Evolutionary conservation across 2,329 filamentous ascomycete species (phyloP).

Genomic region (Chaetomium olivaceum): DNA sequence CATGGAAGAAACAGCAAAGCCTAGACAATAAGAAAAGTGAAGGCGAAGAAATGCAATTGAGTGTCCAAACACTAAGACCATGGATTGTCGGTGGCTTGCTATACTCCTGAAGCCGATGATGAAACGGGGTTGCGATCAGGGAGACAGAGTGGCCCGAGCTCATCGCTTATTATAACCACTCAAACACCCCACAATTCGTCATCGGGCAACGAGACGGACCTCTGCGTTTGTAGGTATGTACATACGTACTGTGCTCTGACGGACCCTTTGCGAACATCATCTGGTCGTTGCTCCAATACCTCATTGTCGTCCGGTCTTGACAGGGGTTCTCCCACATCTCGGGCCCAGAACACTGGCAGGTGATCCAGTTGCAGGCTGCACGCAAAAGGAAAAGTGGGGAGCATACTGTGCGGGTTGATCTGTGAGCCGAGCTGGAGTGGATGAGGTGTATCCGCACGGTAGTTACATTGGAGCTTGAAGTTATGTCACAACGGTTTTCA

Average conservation of each 20-base stretch:
- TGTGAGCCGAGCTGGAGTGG: not conserved
- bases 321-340: constrained; percentile 20
- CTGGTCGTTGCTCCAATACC: constrained; percentile 7
- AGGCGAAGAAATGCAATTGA: constrained; percentile 5
- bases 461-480: too few species aligned
- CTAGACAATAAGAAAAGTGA: not conserved
- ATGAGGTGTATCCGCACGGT: not conserved
- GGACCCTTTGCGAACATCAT: constrained; percentile 2
- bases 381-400: constrained; percentile 15
- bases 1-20: not conserved
- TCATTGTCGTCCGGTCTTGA: not conserved
- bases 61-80: not conserved
- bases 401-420: not conserved
- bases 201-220: not conserved
- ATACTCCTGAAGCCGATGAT: constrained; percentile 11
- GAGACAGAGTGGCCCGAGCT: not conserved
- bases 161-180: constrained; percentile 14
- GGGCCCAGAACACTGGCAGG: constrained; percentile 21
- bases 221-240: not conserved
- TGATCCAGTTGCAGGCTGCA: constrained; percentile 17
- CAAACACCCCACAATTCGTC: not conserved
- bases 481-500: too few species aligned
- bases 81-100: not conserved
- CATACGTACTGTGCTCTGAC: constrained; percentile 4
- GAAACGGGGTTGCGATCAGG: constrained; percentile 14